Evolutionary conservation across 2,329 filamentous ascomycete species (phyloP), one percentile per base, ranked within the genome.

Genomic region (Ophiostoma piceae): DNA sequence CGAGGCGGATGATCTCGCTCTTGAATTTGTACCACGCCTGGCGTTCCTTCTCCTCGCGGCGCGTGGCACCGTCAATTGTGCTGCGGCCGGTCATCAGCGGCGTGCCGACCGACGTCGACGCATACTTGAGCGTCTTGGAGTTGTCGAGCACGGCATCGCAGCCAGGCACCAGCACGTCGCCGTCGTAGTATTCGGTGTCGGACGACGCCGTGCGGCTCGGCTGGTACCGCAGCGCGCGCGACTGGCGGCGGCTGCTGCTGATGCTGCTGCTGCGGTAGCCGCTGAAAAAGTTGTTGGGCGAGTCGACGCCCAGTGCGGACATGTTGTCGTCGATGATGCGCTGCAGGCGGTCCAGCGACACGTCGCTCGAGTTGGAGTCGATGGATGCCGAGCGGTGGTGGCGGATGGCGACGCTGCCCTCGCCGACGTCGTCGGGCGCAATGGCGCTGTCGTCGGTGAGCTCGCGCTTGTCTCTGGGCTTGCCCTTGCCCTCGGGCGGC

Each of bases 121-220:
- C 62, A 77, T 95, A 96, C 67, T 89, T 87, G 75, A 97, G 82
- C 0, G 94, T 96, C 79, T 94, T 95, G 5, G 92, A 91, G 76
- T 97, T 97, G 79, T 98, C 94, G 26, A 98, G 84, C 65, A 89
- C 83, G 8, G 88, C 92, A 78, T 97, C 92, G 74, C 94, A 96
- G 73, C 87, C 88, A 0, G 94, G 94, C 1, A 96, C 92, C n/a
- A 91, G 79, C 22, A 88, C 84, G 72, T 97, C 92, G n/a, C 87
- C 87, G 73, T 97, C 94, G 19, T 87, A 81, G 74, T 90, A 91
- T 71, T 98, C 94, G 0, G 93, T 96, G 74, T 97, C 94, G 0
- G 92, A 95, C 0, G 92, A 94, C 4, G 83, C 84, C 1, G 82
- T 80, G 16, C 81, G 83, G 74, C 77, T 82, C 75, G 80, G 80